phyloP scores from a whole-genome alignment of 192 early-diverging fungal species.

The Podila minutissima region DNA sequence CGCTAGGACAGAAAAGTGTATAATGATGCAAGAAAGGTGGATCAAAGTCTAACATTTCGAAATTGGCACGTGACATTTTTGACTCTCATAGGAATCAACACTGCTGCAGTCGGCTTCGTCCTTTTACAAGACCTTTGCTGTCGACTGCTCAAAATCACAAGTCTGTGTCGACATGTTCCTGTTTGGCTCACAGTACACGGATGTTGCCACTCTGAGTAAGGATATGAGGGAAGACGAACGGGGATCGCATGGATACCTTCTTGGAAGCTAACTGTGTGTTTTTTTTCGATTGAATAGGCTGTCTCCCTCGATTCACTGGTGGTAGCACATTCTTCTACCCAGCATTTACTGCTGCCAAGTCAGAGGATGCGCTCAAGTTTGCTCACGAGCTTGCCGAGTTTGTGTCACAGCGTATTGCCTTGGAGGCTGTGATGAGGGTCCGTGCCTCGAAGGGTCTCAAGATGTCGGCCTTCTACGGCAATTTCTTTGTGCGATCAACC shows the following conservation, averaged over 20 bases:
- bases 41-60: no score
- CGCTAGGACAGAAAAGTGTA: no score
- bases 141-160: slow-evolving; percentile 91
- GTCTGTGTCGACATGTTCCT: slow-evolving; percentile 90
- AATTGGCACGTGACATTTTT: no score
- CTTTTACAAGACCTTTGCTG: slow-evolving; percentile 94
- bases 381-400: slow-evolving; percentile 84
- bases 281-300: slow-evolving; percentile 54
- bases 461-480: slow-evolving; percentile 93
- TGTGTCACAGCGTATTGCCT: slow-evolving; percentile 79
- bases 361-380: slow-evolving; percentile 88
- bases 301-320: slow-evolving; percentile 86
- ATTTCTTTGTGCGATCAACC: slow-evolving; percentile 96
- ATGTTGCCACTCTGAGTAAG: slow-evolving; percentile 89
- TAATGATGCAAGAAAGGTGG: no score
- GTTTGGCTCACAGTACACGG: slow-evolving; percentile 86
- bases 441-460: slow-evolving; percentile 90
- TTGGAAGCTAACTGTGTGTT: background rate
- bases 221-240: background rate
- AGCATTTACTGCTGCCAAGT: slow-evolving; percentile 82
- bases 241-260: no score
- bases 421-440: slow-evolving; percentile 94
- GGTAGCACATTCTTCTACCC: slow-evolving; percentile 92
- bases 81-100: slow-evolving; percentile 65
- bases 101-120: slow-evolving; percentile 83